These are phyloP conservation scores for Rosa multiflora DNA, from an alignment of 306 rosid species.

Conservation along the genomic window DNA sequence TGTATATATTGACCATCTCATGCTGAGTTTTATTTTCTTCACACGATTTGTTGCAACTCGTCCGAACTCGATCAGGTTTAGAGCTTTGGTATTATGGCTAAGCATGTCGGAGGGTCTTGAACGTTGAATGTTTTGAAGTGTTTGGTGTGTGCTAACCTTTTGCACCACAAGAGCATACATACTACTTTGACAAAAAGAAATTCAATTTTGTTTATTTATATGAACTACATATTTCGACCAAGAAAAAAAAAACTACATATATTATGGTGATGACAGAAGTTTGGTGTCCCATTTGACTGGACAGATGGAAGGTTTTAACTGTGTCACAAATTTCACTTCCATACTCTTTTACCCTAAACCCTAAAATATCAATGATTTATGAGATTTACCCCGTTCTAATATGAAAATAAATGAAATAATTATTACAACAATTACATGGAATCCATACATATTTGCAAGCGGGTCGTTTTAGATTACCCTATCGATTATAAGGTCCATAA, in stretches of 20 bases:
- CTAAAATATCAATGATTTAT: not conserved
- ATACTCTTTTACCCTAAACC: not conserved
- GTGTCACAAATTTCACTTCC: not conserved
- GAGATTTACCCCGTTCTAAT: not conserved
- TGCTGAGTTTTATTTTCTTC: not conserved
- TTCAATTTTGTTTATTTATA: not conserved
- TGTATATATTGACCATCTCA: not conserved
- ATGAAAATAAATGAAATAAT: not conserved
- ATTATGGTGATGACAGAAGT: not conserved
- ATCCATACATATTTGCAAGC: no score
- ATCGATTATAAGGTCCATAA: no score
- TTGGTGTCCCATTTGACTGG: not conserved
- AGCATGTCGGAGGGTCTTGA: not conserved
- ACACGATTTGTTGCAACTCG: not conserved
- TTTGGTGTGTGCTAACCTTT: conserved; percentile 3
- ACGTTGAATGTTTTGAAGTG: not conserved
- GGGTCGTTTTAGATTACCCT: no score
- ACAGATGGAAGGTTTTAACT: not conserved
- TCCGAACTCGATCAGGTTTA: not conserved
- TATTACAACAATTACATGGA: not conserved
- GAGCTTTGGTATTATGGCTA: not conserved
- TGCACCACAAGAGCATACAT: not conserved
- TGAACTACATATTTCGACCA: not conserved
- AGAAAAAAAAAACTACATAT: not conserved
- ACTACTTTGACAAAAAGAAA: not conserved